Base-by-base conservation (phyloP, 164 flowering plant species). In the Vitis labrusca region DNA sequence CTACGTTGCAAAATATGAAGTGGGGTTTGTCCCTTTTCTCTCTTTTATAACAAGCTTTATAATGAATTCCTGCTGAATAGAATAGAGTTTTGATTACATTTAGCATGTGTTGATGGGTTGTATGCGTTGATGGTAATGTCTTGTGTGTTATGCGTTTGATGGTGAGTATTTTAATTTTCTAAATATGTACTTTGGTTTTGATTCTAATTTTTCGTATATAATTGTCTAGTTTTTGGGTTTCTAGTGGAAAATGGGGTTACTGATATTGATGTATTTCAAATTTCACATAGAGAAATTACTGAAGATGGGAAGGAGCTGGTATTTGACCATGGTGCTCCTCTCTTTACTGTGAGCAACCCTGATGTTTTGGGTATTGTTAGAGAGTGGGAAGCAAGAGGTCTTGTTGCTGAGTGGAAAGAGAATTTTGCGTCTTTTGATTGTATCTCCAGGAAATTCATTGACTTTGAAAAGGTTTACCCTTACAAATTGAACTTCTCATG, bases 261-360 rank as follows among this genome's bases (percentile, higher is more conserved):
- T 37, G 44, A 32, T 10, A 9, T 60, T 29, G 44, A 8, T 61
- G n/a, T 53, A 13, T 53, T 53, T 12, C 7, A 13, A 53, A 10
- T 23, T 44, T 50, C 15, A 14, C 9, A 37, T 74, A 92, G 97
- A 73, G 97, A 92, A 74, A 75, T 63, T 61, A 52, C 74, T 62
- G 92, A 83, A 67, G 97, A 92, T 78, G 97, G 96, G 66, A 86
- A 78, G 71, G 94, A 90, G 74, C 75, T 92, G 56, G 52, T 73
- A 48, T 92, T 90, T 64, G 96, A 92, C 71, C 98, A 92, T 71
- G 96, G 98, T 23, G 92, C 91, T 53, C 94, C 94, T 8, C 87
- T 61, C 79, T 92, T 92, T 65, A 67, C 79, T 44, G 85, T 78
- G 4, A 73, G 23, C 54, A 76, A 85, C 57, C 14, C 72, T 11